A percentile compares a stretch with the other conserved stretches of the same genome.
phyloP scores from a whole-genome alignment of 2,329 filamentous ascomycete species.

The Colletotrichum viniferum region DNA sequence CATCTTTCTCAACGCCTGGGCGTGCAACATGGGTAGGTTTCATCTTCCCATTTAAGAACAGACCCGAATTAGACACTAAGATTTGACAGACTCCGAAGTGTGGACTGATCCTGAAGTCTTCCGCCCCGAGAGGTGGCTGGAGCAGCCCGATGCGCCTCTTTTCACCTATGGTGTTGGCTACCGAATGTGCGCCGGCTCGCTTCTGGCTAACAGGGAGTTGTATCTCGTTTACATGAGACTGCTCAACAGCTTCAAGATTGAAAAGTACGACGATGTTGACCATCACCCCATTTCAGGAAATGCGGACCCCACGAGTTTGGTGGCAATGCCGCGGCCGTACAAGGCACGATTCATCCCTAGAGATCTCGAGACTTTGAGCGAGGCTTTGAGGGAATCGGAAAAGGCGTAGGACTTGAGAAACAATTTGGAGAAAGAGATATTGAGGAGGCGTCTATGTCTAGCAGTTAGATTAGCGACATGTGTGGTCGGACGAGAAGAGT shows the following conservation, averaged over 20 bases:
- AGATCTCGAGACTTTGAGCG: neutral
- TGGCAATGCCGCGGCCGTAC: constrained; percentile 63
- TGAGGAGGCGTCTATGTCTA: accelerated
- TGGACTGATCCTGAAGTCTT: constrained; percentile 59
- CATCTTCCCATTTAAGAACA: neutral
- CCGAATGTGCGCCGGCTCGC: constrained; percentile 69
- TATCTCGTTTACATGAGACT: constrained; percentile 68
- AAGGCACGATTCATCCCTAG: constrained; percentile 63
- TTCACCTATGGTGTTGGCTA: constrained; percentile 72
- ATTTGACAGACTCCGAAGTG: constrained; percentile 48
- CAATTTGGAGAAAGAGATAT: neutral
- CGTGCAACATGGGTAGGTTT: constrained; percentile 68
- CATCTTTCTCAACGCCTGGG: constrained; percentile 71
- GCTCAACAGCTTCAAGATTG: constrained; percentile 64
- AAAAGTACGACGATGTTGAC: constrained; percentile 57
- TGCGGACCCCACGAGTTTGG: constrained; percentile 65
- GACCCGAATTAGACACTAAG: neutral
- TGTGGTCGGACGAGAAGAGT: neutral
- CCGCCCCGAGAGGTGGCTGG: constrained; percentile 60
- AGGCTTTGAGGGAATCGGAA: neutral
- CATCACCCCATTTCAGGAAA: constrained; percentile 64
- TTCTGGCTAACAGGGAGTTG: constrained; percentile 68
- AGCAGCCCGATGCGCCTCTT: constrained; percentile 65
- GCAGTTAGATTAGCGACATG: neutral
- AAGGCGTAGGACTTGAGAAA: neutral